Conservation (phyloP, 2,329 filamentous ascomycete species). For the Cordyceps cicadae region DNA sequence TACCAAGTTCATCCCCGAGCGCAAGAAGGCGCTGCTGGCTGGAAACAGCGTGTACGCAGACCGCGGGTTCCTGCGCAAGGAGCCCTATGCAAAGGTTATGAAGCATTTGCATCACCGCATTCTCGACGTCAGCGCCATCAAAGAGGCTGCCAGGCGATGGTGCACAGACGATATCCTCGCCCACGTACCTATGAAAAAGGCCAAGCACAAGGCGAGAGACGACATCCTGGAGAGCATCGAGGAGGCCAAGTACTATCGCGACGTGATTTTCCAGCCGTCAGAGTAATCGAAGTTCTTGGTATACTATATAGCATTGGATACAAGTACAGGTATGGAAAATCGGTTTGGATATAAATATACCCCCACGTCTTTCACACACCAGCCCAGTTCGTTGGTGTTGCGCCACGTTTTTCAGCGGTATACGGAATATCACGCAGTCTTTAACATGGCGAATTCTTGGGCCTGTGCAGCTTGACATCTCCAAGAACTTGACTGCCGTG, state of each 20-base stretch:
- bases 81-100: constrained; percentile 65
- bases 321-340: neutral
- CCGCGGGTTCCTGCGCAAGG: constrained; percentile 65
- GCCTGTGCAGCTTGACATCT: neutral
- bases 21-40: constrained; percentile 64
- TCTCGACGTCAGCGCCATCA: constrained; percentile 83
- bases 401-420: too few species aligned
- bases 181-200: constrained; percentile 37
- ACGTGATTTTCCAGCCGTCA: constrained; percentile 49
- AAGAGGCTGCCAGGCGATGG: constrained; percentile 85
- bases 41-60: constrained; percentile 94
- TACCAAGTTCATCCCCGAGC: constrained; percentile 57
- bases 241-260: constrained; percentile 77
- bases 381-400: too few species aligned
- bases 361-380: too few species aligned
- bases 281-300: neutral
- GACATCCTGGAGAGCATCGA: constrained; percentile 94
- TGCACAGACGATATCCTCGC: constrained; percentile 46
- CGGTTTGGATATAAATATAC: neutral
- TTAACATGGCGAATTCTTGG: too few species aligned
- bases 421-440: too few species aligned
- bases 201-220: constrained; percentile 70
- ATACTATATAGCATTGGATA: neutral
- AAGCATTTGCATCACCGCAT: constrained; percentile 83
- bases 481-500: neutral